These are phyloP conservation scores for Cucumis cinereus DNA, from an alignment of 306 rosid genomes.

Conservation along the genomic window DNA sequence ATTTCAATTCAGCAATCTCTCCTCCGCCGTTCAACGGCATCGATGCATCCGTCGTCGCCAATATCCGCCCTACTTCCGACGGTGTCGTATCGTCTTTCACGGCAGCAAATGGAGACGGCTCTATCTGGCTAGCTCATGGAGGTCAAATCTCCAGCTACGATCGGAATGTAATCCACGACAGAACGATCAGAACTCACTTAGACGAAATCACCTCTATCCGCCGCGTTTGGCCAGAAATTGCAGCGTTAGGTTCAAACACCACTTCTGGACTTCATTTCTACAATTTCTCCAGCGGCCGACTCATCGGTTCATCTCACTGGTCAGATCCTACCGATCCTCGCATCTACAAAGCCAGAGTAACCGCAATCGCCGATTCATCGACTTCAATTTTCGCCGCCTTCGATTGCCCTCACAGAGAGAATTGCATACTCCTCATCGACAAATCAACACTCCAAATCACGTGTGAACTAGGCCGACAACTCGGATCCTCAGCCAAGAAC, in stretches of 20 bases:
- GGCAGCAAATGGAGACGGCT: constrained; percentile 34
- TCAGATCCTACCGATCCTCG: constrained; percentile 61
- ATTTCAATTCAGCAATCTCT: constrained; percentile 40
- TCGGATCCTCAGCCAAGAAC: constrained; percentile 61
- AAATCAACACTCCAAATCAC: constrained; percentile 40
- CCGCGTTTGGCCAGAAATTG: constrained; percentile 59
- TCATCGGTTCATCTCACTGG: constrained; percentile 62
- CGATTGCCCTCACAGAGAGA: constrained; percentile 55
- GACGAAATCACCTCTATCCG: constrained; percentile 56
- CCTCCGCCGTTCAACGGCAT: constrained; percentile 60
- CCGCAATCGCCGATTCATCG: constrained; percentile 38
- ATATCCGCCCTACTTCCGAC: constrained; percentile 59
- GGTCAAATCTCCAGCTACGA: constrained; percentile 79
- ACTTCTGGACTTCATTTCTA: constrained; percentile 63
- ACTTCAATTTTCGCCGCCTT: constrained; percentile 49
- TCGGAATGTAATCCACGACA: constrained; percentile 39
- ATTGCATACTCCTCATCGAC: constrained; percentile 55
- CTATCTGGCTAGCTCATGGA: constrained; percentile 82
- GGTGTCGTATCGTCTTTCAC: constrained; percentile 58
- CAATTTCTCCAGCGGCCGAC: constrained; percentile 52
- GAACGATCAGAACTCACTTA: constrained; percentile 59
- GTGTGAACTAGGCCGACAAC: constrained; percentile 45
- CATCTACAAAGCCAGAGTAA: constrained; percentile 70
- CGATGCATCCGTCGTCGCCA: constrained; percentile 43
- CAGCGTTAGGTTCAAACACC: constrained; percentile 53